Base-by-base conservation (phyloP, 2,329 filamentous ascomycete species). In the Fusarium odoratissimum region DNA sequence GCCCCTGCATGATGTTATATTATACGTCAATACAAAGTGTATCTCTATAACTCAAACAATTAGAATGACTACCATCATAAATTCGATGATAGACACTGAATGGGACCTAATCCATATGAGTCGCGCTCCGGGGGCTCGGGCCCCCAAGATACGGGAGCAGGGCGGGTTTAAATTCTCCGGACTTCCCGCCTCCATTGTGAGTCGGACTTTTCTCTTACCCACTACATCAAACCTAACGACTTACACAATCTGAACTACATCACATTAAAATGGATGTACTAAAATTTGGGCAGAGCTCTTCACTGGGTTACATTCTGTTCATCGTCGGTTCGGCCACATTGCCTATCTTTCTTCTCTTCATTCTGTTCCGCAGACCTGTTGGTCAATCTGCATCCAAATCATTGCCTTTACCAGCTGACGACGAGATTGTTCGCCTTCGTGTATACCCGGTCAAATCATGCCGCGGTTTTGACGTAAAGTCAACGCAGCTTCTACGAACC, bases 381-480 rank as follows among this genome's bases (percentile, higher is more conserved):
- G 28, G 28, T 25, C 31, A 30, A 48, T 38, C 38, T 51, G 19
- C 23, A 23, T 35, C 40, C 45, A 57, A 51, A 38, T 45, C 71
- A 21, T 51, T 58, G 11, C 54, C 66, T 33, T 40, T 74, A 16
- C 71, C 72, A 37, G 64, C 60, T 13, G 28, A 54, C 7, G 76
- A 78, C 55, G 74, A 78, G 40, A 78, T 78, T 25, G 54, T 78
- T 51, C 48, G 66, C 30, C 82, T 91, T 16, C 86, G 85, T 62
- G 84, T 91, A 74, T 91, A 91, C 77, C 90, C 90, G 17, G 88
- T 92, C 75, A 92, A 92, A 77, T 91, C 90, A 67, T 92, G 90
- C 74, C 88, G 90, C 49, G 90, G 90, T 14, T 84, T 92, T 72
- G 83, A 86, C 44, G 82, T 91, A 14, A 78, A 84, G 21, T 84